Evolutionary conservation across 345 rosid species (phyloP).

Genomic region (Mallotus nudiflorus): DNA sequence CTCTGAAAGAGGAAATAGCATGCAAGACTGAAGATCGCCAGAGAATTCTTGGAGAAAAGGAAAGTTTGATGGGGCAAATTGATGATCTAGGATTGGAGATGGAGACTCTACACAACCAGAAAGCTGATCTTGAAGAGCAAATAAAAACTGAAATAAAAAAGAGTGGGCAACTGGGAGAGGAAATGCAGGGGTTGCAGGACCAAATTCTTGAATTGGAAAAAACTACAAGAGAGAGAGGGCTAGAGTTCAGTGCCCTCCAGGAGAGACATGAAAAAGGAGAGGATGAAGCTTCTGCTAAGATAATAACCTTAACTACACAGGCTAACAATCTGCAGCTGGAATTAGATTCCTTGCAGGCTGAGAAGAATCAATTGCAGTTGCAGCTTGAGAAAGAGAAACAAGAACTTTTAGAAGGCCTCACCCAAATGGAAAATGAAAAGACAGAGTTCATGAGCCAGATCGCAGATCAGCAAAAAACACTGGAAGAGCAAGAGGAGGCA

Average conservation of each 20-base stretch:
- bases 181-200: constrained; percentile 32
- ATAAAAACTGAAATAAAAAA: constrained; percentile 21
- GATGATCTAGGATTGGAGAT: constrained; percentile 30
- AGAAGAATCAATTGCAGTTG: constrained; percentile 42
- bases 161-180: constrained; percentile 16
- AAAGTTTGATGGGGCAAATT: constrained; percentile 22
- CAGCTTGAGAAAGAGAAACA: constrained; percentile 55
- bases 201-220: constrained; percentile 40
- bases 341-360: constrained; percentile 43
- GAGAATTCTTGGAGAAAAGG: constrained; percentile 28
- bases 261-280: constrained; percentile 36
- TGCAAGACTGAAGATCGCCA: constrained; percentile 28
- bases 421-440: constrained; percentile 43
- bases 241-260: constrained; percentile 43
- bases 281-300: constrained; percentile 48
- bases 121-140: constrained; percentile 31
- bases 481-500: constrained; percentile 44
- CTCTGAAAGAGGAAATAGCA: constrained; percentile 26
- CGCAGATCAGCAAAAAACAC: constrained; percentile 47
- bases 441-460: constrained; percentile 35
- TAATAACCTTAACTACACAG: constrained; percentile 41
- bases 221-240: constrained; percentile 35
- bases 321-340: constrained; percentile 48
- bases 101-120: constrained; percentile 24
- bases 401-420: constrained; percentile 43